Conservation (phyloP, 2,329 filamentous ascomycete species). For the Colletotrichum navitas region DNA sequence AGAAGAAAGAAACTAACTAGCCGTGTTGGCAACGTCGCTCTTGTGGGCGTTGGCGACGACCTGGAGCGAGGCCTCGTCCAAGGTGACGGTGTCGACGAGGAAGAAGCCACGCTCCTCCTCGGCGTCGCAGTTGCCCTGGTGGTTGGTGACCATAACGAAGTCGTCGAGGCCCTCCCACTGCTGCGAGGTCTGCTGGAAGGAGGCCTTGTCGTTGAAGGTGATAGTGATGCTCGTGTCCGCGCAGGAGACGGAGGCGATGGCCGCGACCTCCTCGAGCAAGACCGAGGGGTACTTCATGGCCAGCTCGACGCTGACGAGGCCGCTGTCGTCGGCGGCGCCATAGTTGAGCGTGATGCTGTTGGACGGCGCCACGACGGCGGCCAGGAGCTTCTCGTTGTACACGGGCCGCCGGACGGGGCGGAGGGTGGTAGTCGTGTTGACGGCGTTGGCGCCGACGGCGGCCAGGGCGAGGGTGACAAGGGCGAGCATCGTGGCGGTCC, state of each 20-base stretch:
- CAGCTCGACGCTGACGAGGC: slow-evolving; percentile 67
- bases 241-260: slow-evolving; percentile 65
- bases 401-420: slow-evolving; percentile 15
- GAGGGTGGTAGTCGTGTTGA: slow-evolving; percentile 35
- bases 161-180: slow-evolving; percentile 43
- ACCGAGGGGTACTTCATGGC: slow-evolving; percentile 52
- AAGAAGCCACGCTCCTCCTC: slow-evolving; percentile 45
- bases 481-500: slow-evolving; percentile 29
- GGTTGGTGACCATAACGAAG: slow-evolving; percentile 46
- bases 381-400: slow-evolving; percentile 30
- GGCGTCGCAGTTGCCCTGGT: slow-evolving; percentile 44
- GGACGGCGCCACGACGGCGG: slow-evolving; percentile 38
- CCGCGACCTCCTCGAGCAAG: slow-evolving; percentile 55
- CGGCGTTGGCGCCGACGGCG: slow-evolving; percentile 22
- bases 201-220: slow-evolving; percentile 42
- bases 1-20: slow-evolving; percentile 32
- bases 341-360: slow-evolving; percentile 57
- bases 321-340: slow-evolving; percentile 51
- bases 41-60: slow-evolving; percentile 44
- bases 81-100: slow-evolving; percentile 42
- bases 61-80: slow-evolving; percentile 38
- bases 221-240: slow-evolving; percentile 63
- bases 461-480: slow-evolving; percentile 34
- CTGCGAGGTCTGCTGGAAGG: slow-evolving; percentile 43
- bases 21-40: slow-evolving; percentile 45